Evolutionary conservation across 768 basidiomycete genomes (phyloP).

Genomic region (Lentinula boryana): DNA sequence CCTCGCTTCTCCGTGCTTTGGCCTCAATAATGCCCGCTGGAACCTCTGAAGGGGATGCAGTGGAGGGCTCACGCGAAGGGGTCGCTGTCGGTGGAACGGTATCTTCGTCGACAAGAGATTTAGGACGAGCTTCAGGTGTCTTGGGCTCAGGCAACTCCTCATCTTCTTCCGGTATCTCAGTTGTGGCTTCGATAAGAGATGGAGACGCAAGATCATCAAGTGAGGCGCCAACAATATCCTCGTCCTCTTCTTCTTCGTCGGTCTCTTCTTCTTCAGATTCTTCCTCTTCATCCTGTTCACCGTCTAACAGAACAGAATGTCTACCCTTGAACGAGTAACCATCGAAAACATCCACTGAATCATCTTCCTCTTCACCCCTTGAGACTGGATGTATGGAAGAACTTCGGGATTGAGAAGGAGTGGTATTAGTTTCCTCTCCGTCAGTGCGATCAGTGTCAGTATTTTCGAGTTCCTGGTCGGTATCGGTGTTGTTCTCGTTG

Average conservation of each 20-base stretch:
- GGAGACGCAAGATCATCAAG: neutral
- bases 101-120: conserved; percentile 20
- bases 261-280: conserved; percentile 32
- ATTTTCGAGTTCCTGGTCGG: conserved; percentile 20
- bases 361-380: conserved; percentile 30
- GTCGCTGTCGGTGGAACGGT: conserved; percentile 2
- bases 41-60: conserved; percentile 2
- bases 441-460: conserved; percentile 70
- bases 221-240: neutral
- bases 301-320: conserved; percentile 72
- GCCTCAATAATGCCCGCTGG: conserved; percentile 10
- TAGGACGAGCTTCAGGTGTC: conserved; percentile 65
- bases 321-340: conserved; percentile 92
- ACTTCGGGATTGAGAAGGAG: conserved; percentile 74
- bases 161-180: neutral
- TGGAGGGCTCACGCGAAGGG: conserved; percentile 2
- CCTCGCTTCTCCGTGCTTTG: conserved; percentile 24
- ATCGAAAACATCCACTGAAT: conserved; percentile 77
- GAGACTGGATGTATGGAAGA: conserved; percentile 51
- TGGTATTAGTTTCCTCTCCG: conserved; percentile 71
- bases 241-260: conserved; percentile 22
- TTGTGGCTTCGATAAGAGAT: neutral
- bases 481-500: conserved; percentile 63
- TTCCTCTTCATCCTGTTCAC: conserved; percentile 57
- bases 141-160: conserved; percentile 47